These are phyloP conservation scores for Leucocoprinus birnbaumii DNA, from an alignment of 768 basidiomycete genomes.

Conservation along the genomic window DNA sequence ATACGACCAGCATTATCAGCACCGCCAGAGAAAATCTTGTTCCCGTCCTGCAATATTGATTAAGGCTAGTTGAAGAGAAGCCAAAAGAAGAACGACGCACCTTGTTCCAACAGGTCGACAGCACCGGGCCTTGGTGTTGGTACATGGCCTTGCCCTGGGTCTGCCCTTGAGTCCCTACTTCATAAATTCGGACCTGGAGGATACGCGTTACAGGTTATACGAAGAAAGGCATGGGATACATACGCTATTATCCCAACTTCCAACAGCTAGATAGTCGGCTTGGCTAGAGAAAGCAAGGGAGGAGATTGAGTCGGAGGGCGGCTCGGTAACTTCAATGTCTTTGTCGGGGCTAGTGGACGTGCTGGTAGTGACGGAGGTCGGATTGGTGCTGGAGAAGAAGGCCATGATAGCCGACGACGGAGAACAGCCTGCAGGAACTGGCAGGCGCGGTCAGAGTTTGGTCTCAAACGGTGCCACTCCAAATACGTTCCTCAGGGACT, in stretches of 20 bases:
- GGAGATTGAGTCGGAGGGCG: conserved; percentile 86
- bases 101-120: conserved; percentile 90
- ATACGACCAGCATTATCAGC: conserved; percentile 95
- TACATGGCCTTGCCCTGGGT: conserved; percentile 91
- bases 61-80: conserved; percentile 10
- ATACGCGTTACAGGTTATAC: conserved; percentile 11
- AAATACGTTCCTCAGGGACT: conserved; percentile 3
- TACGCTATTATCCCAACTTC: conserved; percentile 93
- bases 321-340: conserved; percentile 79
- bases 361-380: conserved; percentile 26
- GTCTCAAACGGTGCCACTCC: conserved; percentile 6
- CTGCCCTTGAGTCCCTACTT: conserved; percentile 77
- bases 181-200: conserved; percentile 86
- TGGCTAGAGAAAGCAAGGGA: conserved; percentile 80
- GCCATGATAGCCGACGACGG: conserved; percentile 30
- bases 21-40: conserved; percentile 88
- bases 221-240: conserved; percentile 17
- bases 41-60: conserved; percentile 63
- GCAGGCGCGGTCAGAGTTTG: conserved; percentile 2
- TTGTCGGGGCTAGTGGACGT: conserved; percentile 52
- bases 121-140: conserved; percentile 84
- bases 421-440: conserved; percentile 14
- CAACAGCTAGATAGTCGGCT: conserved; percentile 89
- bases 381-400: conserved; percentile 32
- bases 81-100: conserved; percentile 38